Evolutionary conservation across 1,139 yeast genomes (phyloP), one percentile per base, ranked within the genome.

Genomic region (Pichia sp.): DNA sequence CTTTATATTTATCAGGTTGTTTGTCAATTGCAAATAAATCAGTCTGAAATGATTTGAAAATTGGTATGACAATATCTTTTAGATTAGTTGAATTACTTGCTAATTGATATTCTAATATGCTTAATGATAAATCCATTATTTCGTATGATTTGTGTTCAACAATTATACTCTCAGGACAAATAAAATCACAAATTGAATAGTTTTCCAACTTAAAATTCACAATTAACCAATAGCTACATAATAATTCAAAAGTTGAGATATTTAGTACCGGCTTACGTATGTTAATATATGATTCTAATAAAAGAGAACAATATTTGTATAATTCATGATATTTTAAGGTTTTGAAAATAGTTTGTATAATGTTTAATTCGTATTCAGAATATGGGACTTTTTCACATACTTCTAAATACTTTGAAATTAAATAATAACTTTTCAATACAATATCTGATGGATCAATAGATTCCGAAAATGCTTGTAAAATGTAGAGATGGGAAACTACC

Each of bases 1-100:
- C 69, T 1, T 58, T 58, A 9, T 48, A 47, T 40, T 66, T 50
- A 27, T 60, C 51, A 3, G 59, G 16, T 34, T 56, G 51, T 9
- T 53, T 50, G 0, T 55, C 43, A 4, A 61, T 52, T 6, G 37
- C 28, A 16, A 54, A 50, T 1, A 11, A 12, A 3, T 42, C 47
- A 11, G 25, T 22, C 4, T 23, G 10, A 22, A 32, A 20, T 35
- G 30, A 2, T 8, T 25, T 24, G 26, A 11, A 7, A 51, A 36
- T 6, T n/a, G n/a, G 4, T 30, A 5, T n/a, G n/a, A 16, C n/a
- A 40, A 32, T 10, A 22, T 31, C 6, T 35, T 24, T 16, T 25
- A 16, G 6, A 32, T 8, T 8, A 3, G 7, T 1, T 3, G 26
- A 11, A 8, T 31, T 30, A 16, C 27, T 30, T 23, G 22, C 22